Conservation (phyloP, 208 protist species). For the Jaenimonas drosophilae region DNA sequence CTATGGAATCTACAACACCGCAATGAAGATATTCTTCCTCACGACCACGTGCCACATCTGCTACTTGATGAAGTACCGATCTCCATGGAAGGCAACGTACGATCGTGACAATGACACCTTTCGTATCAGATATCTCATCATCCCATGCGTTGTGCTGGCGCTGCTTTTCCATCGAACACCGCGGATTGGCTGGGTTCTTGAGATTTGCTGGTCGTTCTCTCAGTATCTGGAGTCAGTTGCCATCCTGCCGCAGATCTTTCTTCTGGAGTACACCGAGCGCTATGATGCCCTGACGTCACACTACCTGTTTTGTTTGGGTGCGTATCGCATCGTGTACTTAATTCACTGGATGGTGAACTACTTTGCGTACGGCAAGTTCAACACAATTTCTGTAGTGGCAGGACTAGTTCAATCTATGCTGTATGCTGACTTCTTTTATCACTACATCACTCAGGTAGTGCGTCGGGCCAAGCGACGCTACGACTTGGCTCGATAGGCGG, state of each 20-base stretch:
- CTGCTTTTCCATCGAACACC: conserved; percentile 49
- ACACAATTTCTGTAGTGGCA: conserved; percentile 60
- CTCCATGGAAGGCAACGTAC: conserved; percentile 88
- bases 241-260: conserved; percentile 94
- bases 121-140: conserved; percentile 83
- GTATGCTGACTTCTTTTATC: conserved; percentile 96
- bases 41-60: conserved; percentile 77
- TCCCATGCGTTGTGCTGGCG: conserved; percentile 59
- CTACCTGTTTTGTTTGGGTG: conserved; percentile 91
- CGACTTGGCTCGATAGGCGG: conserved; percentile 46
- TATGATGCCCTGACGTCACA: conserved; percentile 93
- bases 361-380: conserved; percentile 46
- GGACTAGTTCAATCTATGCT: conserved; percentile 90
- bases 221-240: conserved; percentile 95
- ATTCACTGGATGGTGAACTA: conserved; percentile 93
- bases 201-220: conserved; percentile 92
- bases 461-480: conserved; percentile 67
- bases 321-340: conserved; percentile 93
- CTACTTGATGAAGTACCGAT: conserved; percentile 88
- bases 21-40: conserved; percentile 95
- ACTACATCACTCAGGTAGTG: conserved; percentile 88
- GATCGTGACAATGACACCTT: conserved; percentile 89
- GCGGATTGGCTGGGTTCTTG: conserved; percentile 28
- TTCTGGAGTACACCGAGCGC: conserved; percentile 90
- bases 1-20: conserved; percentile 86